Conservation (phyloP, 176 grass and related monocot genomes). For the Saccharum officinarum region DNA sequence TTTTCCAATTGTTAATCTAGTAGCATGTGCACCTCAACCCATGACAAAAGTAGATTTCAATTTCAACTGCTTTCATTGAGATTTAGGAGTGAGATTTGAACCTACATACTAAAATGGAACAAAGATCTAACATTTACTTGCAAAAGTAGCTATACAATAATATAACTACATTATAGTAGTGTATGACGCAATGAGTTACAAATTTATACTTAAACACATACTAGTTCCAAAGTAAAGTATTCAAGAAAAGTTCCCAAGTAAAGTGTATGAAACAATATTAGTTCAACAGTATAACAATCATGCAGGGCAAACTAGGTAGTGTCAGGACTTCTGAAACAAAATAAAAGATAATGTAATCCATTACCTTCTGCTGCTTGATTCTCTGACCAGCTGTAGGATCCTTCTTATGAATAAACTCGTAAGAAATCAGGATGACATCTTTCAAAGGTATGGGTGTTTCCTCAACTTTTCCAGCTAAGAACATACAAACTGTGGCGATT, state of each 20-base stretch:
- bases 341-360: constrained; percentile 8
- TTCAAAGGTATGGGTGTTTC: constrained; percentile 93
- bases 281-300: neutral
- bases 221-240: neutral
- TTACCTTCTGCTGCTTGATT: constrained; percentile 99
- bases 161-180: neutral
- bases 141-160: neutral
- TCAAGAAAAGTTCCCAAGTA: neutral
- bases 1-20: no score
- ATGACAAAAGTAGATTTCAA: neutral
- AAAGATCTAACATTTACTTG: neutral
- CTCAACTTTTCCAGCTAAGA: constrained; percentile 98
- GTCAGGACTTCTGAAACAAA: neutral
- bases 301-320: neutral
- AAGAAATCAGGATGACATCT: constrained; percentile 90
- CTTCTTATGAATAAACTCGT: constrained; percentile 94
- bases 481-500: constrained; percentile 98
- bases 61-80: neutral
- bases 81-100: neutral
- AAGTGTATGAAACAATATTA: neutral
- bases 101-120: neutral
- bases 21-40: neutral
- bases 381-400: constrained; percentile 86
- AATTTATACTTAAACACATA: neutral
- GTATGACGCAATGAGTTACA: neutral